Conservation (phyloP, 495 filamentous ascomycete genomes). For the Apiosordaria backusii region DNA sequence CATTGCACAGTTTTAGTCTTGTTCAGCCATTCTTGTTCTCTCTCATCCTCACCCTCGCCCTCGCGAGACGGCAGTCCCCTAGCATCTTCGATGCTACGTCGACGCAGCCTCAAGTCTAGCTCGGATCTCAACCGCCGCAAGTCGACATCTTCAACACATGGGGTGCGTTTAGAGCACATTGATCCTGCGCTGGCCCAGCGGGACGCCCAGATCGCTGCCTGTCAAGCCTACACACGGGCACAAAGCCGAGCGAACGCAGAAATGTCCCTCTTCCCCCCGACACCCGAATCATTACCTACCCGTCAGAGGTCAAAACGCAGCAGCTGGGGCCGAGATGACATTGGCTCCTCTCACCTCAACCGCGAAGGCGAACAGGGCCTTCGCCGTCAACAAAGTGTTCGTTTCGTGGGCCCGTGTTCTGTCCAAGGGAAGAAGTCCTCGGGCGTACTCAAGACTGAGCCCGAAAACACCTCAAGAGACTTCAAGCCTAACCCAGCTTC, state of each 20-base stretch:
- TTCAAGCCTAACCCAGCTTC: neutral
- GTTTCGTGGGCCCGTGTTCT: constrained; percentile 47
- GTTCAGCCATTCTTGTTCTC: constrained; percentile 16
- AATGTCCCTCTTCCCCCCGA: constrained; percentile 33
- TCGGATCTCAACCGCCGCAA: constrained; percentile 54
- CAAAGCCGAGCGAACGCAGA: constrained; percentile 46
- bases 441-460: neutral
- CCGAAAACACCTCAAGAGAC: constrained; percentile 1
- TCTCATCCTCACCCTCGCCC: constrained; percentile 20
- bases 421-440: constrained; percentile 22
- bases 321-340: neutral
- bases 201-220: constrained; percentile 67
- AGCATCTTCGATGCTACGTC: constrained; percentile 44
- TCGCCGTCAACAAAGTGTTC: constrained; percentile 50
- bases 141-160: constrained; percentile 59
- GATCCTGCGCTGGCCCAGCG: constrained; percentile 54
- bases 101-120: constrained; percentile 39
- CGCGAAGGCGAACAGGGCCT: constrained; percentile 22
- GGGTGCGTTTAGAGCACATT: constrained; percentile 45
- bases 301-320: constrained; percentile 10
- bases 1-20: constrained; percentile 24
- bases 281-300: constrained; percentile 23
- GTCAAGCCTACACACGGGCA: constrained; percentile 59
- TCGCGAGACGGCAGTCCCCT: neutral
- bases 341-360: constrained; percentile 5